phyloP scores from a whole-genome alignment of 2,329 filamentous ascomycete genomes.

The Colletotrichum paranaense region DNA sequence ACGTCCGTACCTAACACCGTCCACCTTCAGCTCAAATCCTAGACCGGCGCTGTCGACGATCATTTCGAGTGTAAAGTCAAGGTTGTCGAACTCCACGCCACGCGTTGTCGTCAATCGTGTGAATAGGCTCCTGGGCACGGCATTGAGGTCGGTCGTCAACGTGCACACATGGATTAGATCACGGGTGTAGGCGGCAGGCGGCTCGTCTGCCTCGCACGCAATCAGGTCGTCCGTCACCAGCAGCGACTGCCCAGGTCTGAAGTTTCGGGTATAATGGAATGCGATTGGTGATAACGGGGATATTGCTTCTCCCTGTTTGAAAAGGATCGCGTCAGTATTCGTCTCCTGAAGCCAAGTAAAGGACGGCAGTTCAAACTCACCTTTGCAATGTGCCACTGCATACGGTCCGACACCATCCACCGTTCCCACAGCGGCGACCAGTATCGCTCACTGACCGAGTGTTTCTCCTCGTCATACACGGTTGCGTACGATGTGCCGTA shows the following conservation, averaged over 20 bases:
- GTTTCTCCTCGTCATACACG: slow-evolving; percentile 80
- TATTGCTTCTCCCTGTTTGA: slow-evolving; percentile 74
- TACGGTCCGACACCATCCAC: slow-evolving; percentile 85
- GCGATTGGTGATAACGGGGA: slow-evolving; percentile 80
- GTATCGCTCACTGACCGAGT: slow-evolving; percentile 78
- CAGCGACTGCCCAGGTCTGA: slow-evolving; percentile 80
- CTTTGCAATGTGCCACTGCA: slow-evolving; percentile 89
- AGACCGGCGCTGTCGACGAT: slow-evolving; percentile 81
- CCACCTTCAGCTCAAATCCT: slow-evolving; percentile 82
- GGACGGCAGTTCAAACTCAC: slow-evolving; percentile 51
- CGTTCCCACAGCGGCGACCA: slow-evolving; percentile 85
- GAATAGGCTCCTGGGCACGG: slow-evolving; percentile 79
- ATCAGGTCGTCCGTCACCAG: slow-evolving; percentile 85
- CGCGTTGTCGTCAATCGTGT: slow-evolving; percentile 81
- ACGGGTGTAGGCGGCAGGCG: slow-evolving; percentile 68
- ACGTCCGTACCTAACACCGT: slow-evolving; percentile 80
- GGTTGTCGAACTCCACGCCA: slow-evolving; percentile 83
- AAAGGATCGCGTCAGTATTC: slow-evolving; percentile 10
- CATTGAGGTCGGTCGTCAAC: slow-evolving; percentile 81
- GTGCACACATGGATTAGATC: slow-evolving; percentile 81
- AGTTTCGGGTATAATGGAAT: slow-evolving; percentile 89
- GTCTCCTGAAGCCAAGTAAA: not conserved
- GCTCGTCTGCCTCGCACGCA: slow-evolving; percentile 76
- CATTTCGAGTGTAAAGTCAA: slow-evolving; percentile 87
- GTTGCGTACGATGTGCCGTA: slow-evolving; percentile 87